phyloP scores from a whole-genome alignment of 805 yeast species.

The Wickerhamomyces pijperi region DNA sequence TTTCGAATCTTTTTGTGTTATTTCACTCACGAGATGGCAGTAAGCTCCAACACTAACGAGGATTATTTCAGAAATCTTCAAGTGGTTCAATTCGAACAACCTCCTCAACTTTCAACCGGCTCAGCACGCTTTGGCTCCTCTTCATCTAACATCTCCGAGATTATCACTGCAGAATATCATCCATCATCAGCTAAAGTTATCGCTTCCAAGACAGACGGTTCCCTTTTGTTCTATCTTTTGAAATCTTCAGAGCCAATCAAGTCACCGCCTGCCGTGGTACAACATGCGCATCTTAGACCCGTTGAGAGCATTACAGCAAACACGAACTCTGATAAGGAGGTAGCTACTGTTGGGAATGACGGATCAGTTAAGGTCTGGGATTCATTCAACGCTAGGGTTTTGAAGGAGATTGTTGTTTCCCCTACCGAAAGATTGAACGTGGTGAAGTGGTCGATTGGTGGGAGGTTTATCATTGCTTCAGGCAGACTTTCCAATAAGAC shows the following conservation, averaged over 20 bases:
- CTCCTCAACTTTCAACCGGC: neutral
- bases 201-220: conserved; percentile 17
- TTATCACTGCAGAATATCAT: conserved; percentile 18
- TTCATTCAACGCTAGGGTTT: conserved; percentile 21
- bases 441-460: conserved; percentile 22
- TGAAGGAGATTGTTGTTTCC: conserved; percentile 20
- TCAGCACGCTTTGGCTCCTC: neutral
- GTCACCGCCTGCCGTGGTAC: conserved; percentile 22
- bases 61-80: neutral
- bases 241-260: conserved; percentile 21
- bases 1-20: too few relatives aligned
- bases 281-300: conserved; percentile 27
- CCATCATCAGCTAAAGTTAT: conserved; percentile 20
- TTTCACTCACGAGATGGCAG: neutral
- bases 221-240: conserved; percentile 21
- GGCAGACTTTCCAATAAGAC: conserved; percentile 29
- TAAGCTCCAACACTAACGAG: neutral
- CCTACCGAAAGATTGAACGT: conserved; percentile 19
- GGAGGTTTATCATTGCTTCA: conserved; percentile 29
- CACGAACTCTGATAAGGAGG: conserved; percentile 31
- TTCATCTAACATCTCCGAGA: conserved; percentile 1
- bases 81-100: too few relatives aligned
- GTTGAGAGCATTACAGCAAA: conserved; percentile 37
- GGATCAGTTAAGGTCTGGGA: conserved; percentile 37
- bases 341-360: conserved; percentile 42